Conservation (phyloP, 2,329 filamentous ascomycete genomes). For the Sporothrix globosa region DNA sequence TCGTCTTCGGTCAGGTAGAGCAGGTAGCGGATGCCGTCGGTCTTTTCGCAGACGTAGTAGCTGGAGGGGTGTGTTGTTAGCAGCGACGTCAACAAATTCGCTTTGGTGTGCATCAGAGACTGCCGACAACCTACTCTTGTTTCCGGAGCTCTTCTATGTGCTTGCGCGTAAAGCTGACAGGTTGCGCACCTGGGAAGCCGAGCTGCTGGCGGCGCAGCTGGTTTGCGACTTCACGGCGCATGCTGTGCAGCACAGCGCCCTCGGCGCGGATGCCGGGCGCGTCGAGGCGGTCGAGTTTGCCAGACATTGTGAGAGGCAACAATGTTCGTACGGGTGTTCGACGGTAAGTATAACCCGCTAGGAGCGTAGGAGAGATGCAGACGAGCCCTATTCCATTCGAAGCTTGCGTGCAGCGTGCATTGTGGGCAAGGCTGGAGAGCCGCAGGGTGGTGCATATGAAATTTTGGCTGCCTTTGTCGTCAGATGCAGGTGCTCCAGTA, state of each 20-base stretch:
- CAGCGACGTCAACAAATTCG: not conserved
- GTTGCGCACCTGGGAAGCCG: slow-evolving; percentile 87
- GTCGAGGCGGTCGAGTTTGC: slow-evolving; percentile 55
- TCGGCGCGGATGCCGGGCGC: slow-evolving; percentile 68
- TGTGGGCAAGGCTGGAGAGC: not conserved
- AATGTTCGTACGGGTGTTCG: not conserved
- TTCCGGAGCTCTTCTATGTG: slow-evolving; percentile 81
- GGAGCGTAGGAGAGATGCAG: not conserved
- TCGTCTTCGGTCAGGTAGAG: slow-evolving; percentile 79
- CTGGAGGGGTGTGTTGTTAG: slow-evolving; percentile 44
- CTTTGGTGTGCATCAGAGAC: no score
- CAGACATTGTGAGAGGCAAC: slow-evolving; percentile 21
- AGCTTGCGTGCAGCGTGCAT: slow-evolving; percentile 13
- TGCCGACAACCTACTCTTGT: slow-evolving; percentile 64
- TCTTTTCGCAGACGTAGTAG: slow-evolving; percentile 98
- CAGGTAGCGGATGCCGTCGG: slow-evolving; percentile 93
- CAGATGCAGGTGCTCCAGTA: not conserved
- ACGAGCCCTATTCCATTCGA: slow-evolving; percentile 1
- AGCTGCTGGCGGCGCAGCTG: slow-evolving; percentile 71
- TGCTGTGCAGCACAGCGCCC: slow-evolving; percentile 55
- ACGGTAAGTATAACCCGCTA: not conserved
- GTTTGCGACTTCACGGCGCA: slow-evolving; percentile 73
- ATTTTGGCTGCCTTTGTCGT: slow-evolving; percentile 8
- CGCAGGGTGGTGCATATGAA: slow-evolving; percentile 12
- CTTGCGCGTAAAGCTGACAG: slow-evolving; percentile 82